A percentile compares a stretch with the other conserved stretches of the same genome.
Evolutionary conservation across 1,284 basidiomycete genomes (phyloP).

Genomic region (Naganishia albida): DNA sequence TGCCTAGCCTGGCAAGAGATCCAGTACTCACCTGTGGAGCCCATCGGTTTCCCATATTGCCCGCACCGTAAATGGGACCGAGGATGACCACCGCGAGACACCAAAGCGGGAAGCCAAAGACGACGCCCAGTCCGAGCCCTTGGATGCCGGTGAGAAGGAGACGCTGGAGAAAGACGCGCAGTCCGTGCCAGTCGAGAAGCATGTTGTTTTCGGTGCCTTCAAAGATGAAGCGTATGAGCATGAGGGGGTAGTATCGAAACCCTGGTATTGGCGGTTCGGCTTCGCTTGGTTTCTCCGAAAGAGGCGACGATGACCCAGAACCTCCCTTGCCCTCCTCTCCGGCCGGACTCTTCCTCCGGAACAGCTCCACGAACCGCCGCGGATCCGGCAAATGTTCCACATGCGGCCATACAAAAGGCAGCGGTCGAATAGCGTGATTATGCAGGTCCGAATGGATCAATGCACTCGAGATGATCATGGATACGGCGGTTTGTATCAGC

Average conservation of each 20-base stretch:
- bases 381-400: constrained; percentile 53
- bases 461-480: constrained; percentile 52
- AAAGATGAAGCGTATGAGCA: constrained; percentile 53
- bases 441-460: constrained; percentile 55
- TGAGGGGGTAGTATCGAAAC: constrained; percentile 44
- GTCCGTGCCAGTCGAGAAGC: constrained; percentile 33
- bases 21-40: constrained; percentile 41
- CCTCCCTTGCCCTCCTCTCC: constrained; percentile 6
- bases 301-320: constrained; percentile 18
- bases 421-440: constrained; percentile 45
- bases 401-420: constrained; percentile 54
- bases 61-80: constrained; percentile 50
- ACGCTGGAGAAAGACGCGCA: constrained; percentile 36
- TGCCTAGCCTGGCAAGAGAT: neutral
- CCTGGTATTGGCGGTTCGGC: neutral
- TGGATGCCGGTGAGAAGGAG: constrained; percentile 49
- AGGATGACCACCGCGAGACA: constrained; percentile 51
- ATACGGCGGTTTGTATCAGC: constrained; percentile 47
- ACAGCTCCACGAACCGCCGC: constrained; percentile 31
- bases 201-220: constrained; percentile 55
- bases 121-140: constrained; percentile 49
- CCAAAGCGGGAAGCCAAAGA: constrained; percentile 53
- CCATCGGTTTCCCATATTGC: constrained; percentile 50
- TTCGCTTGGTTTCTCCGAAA: constrained; percentile 19
- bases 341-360: neutral